A percentile compares a stretch with the other conserved stretches of the same genome.
phyloP scores from a whole-genome alignment of 805 yeast genomes.

The Kuraishia floccosa region DNA sequence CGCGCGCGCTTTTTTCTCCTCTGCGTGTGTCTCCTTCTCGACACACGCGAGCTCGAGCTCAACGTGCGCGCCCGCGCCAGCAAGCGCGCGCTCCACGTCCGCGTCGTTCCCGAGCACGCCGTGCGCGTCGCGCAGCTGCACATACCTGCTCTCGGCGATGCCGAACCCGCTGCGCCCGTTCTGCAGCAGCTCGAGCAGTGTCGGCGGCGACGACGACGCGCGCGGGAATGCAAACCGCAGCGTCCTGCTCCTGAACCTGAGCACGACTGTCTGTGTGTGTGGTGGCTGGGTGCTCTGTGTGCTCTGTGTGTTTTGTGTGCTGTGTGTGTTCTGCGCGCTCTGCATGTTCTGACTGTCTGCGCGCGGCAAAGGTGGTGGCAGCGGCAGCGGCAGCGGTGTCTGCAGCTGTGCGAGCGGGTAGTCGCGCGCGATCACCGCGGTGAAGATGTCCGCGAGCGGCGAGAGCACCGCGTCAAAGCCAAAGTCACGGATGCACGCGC shows the following conservation, averaged over 20 bases:
- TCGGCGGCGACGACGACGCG: conserved; percentile 67
- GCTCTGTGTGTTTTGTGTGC: neutral
- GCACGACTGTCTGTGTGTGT: conserved; percentile 18
- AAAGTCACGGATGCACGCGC: conserved; percentile 66
- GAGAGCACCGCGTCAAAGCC: conserved; percentile 64
- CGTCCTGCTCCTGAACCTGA: conserved; percentile 40
- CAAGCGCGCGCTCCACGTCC: too few species aligned
- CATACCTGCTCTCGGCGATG: conserved; percentile 22
- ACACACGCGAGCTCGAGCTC: too few species aligned
- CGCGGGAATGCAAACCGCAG: conserved; percentile 60
- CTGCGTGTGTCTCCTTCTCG: too few species aligned
- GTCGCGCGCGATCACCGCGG: conserved; percentile 45
- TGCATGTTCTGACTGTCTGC: conserved; percentile 12
- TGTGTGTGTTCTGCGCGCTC: conserved; percentile 2
- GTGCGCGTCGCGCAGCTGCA: conserved; percentile 22
- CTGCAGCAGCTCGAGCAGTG: conserved; percentile 62
- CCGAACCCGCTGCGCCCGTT: conserved; percentile 68
- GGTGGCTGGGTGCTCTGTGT: neutral
- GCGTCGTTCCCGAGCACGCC: too few species aligned
- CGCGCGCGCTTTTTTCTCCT: too few species aligned
- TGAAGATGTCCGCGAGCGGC: conserved; percentile 59
- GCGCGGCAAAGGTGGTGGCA: conserved; percentile 9
- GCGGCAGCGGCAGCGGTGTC: too few species aligned
- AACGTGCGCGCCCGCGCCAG: too few species aligned
- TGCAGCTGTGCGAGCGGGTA: conserved; percentile 50